A percentile compares a stretch with the other conserved stretches of the same genome.
Conservation (phyloP, 768 basidiomycete species). For the Rhodotorula toruloides region DNA sequence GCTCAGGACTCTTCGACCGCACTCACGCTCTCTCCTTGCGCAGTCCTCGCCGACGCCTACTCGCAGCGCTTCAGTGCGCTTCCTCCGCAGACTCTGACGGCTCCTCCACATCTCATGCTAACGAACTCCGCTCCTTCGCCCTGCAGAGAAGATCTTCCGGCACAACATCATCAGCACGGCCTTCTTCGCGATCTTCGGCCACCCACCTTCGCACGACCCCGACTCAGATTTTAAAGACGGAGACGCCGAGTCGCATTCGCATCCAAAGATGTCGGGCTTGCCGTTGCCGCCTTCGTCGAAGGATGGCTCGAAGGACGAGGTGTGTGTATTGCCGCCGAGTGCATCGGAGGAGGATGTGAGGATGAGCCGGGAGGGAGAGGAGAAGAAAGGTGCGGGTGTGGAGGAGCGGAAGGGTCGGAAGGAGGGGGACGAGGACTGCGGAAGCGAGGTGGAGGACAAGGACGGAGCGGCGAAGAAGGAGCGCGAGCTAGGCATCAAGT, state of each 20-base stretch:
- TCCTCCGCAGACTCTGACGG: not conserved
- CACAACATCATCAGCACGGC: conserved; percentile 4
- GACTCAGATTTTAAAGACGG: not conserved
- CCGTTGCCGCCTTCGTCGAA: too few species aligned
- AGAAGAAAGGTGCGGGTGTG: too few species aligned
- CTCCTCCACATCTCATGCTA: too few species aligned
- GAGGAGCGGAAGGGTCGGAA: too few species aligned
- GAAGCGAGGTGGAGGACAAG: not conserved
- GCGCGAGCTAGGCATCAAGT: not conserved
- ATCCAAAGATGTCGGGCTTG: too few species aligned
- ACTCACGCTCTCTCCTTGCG: not conserved
- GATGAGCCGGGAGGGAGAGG: too few species aligned
- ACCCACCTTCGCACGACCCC: not conserved
- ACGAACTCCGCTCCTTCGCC: not conserved
- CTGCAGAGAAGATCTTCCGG: conserved; percentile 27
- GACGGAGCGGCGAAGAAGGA: not conserved
- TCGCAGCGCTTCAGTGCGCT: conserved; percentile 12
- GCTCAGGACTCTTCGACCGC: too few species aligned
- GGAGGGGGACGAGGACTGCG: not conserved
- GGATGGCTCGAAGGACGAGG: too few species aligned
- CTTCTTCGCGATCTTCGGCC: not conserved
- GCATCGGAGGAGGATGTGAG: too few species aligned
- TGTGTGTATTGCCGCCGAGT: too few species aligned
- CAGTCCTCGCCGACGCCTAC: conserved; percentile 29
- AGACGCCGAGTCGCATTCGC: not conserved